These are phyloP conservation scores for Lactifluus piperatus DNA, from an alignment of 768 basidiomycete species.

Conservation along the genomic window DNA sequence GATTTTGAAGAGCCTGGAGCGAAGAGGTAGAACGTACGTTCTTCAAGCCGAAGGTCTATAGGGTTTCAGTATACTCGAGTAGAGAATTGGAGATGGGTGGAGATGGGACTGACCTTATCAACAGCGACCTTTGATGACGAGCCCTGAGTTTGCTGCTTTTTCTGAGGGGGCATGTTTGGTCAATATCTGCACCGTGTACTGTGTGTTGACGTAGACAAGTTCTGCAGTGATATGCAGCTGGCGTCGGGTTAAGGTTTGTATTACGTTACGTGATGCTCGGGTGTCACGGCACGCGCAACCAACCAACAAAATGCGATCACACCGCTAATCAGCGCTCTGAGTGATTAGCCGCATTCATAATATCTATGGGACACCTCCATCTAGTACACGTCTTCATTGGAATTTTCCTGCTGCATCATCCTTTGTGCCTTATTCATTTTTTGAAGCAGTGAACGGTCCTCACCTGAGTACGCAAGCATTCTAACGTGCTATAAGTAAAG, in stretches of 20 bases:
- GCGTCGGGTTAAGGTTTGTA: conserved; percentile 5
- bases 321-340: too few species aligned
- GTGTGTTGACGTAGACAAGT: neutral
- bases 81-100: conserved; percentile 20
- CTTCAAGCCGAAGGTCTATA: conserved; percentile 82
- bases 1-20: neutral
- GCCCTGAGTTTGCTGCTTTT: conserved; percentile 48
- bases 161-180: conserved; percentile 70
- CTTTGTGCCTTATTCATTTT: too few species aligned
- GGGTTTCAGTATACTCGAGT: conserved; percentile 12
- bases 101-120: conserved; percentile 54
- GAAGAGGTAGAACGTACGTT: conserved; percentile 44
- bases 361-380: too few species aligned
- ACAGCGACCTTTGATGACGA: conserved; percentile 66
- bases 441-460: too few species aligned
- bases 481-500: too few species aligned
- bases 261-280: neutral
- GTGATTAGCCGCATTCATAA: too few species aligned
- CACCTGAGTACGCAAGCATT: too few species aligned
- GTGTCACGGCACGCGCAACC: too few species aligned
- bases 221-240: neutral
- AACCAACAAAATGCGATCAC: too few species aligned
- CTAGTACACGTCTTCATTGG: too few species aligned
- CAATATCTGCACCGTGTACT: neutral
- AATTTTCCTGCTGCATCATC: too few species aligned